Base-by-base conservation (phyloP, 371 early-diverging fungal species). In the Mucor racemosus region DNA sequence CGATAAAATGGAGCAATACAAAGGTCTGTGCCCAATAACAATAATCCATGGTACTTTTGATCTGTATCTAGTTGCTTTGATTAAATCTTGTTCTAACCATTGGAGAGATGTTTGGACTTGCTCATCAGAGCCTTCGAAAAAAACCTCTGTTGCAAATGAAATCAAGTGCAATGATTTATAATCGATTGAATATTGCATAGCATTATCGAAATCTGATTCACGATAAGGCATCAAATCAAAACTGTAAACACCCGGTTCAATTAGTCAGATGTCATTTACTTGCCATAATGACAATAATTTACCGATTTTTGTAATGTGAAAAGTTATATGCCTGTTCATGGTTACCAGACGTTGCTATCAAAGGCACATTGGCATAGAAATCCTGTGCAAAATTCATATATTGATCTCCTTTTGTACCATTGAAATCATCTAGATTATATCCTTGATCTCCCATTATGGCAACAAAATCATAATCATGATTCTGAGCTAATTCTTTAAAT, bases 381-480 rank as follows among this genome's bases (percentile, higher is more conserved):
- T 44, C 42, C 35, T 71, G 62, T 3, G 53, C 67, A 36, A 67
- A 62, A 10, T 67, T 69, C 71, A 71, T 71, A 42, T 58, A 71
- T 19, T 71, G 41, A 39, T 71, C 71, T 7, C 67, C 71, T 21
- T 67, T 71, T 17, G 54, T 34, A 3, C 71, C 71, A n/a, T 71
- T 62, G 39, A 67, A 66, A 40, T 71, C 71, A 15, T 56, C 67
- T 26, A 71, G 40, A 38, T 71, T 66, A 19, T 64, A 64, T 5
- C 46, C 63, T 46, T 67, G 67, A 38, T 67, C 67, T 13, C 78
- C 78, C 65, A 75, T 62, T 11, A 76, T 54, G n/a, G 78, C 68
- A n/a, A 78, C 14, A 36, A 78, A 78, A 33, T 78, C 78, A 53
- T 71, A 76, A 2, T 71, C 62, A 26, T 76, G 73, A 9, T 63